Percentiles rank a stretch among this genome's conserved stretches.
Conservation (phyloP, 1,139 yeast species). For the Candida sp. region DNA sequence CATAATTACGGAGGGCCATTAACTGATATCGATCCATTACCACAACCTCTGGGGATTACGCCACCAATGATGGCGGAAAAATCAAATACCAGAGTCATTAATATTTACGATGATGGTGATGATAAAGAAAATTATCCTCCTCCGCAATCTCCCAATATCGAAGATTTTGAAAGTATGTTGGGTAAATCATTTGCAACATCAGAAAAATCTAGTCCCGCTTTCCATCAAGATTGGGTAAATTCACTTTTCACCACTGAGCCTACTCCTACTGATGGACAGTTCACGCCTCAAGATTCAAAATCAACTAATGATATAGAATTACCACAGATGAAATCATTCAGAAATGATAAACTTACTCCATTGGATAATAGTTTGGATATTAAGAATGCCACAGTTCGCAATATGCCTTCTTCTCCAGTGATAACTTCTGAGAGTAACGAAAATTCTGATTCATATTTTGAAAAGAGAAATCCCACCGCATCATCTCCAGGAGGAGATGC, state of each 20-base stretch:
- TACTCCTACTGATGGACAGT: conserved; percentile 38
- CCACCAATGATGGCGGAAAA: conserved; percentile 52
- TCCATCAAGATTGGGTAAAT: conserved; percentile 31
- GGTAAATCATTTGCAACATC: conserved; percentile 29
- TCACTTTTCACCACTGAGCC: conserved; percentile 35
- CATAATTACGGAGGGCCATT: conserved; percentile 51
- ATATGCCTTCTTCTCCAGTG: conserved; percentile 45
- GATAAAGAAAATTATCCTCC: conserved; percentile 47
- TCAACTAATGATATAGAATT: conserved; percentile 26
- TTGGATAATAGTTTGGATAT: conserved; percentile 13
- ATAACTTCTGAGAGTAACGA: conserved; percentile 7
- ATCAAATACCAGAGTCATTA: conserved; percentile 43
- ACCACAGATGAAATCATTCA: conserved; percentile 30
- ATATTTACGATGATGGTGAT: conserved; percentile 32
- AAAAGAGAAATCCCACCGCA: conserved; percentile 4
- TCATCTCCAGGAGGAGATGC: conserved; percentile 31
- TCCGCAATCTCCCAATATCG: conserved; percentile 17
- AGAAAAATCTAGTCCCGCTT: conserved; percentile 27
- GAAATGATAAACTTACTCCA: conserved; percentile 20
- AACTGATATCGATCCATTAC: conserved; percentile 52
- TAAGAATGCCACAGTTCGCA: conserved; percentile 21
- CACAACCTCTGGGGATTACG: conserved; percentile 25
- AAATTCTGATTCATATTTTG: conserved; percentile 6
- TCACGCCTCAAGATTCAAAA: conserved; percentile 41
- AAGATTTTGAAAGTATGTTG: conserved; percentile 39